Evolutionary conservation across 176 grass and related monocot genomes (phyloP), one percentile per base, ranked within the genome.

Genomic region (Musa acuminata): DNA sequence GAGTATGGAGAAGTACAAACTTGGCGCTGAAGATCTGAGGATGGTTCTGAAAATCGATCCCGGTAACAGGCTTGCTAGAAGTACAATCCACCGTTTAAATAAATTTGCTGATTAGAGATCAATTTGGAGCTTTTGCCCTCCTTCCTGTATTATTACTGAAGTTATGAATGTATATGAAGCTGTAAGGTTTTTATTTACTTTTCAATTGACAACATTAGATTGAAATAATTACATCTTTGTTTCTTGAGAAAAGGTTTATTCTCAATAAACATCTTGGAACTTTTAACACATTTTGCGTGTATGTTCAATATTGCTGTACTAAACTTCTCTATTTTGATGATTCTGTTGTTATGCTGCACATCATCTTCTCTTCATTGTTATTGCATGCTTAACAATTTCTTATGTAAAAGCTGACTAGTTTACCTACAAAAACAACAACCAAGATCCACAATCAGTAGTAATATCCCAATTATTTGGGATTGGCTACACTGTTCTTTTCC

Each of bases 21-120:
- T 99, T 69, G 91, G 95, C 49, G 88, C 95, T 35, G 95, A 94
- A 2, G 95, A 99, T 82, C 77, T 99, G 80, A 86, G 88, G 80
- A 91, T 86, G 84, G 95, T 99, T 94, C 85, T 99, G 72, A 99
- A 99, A 84, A 87, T 99, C 73, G 91, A 99, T 75, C 91, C 95
- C 72, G 77, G 81, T 72, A 84, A 99, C 81, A 84, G 95, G 83
- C 84, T 99, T 70, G 95, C 95, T 65, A 94, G 91, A 84, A 99
- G 91, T 70, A 99, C 83, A 55, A 91, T 99, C 76, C 91, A 94
- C 62, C 95, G 91, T 52, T 76, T 99, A 79, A 88, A 91, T 80
- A 99, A 94, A 82, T 84, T 99, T 88, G 95, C 91, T 11, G 95
- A 91, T 51, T 99, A 99, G 35, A 84, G 71, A 78, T 77, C 27